phyloP scores from a whole-genome alignment of 1,284 basidiomycete genomes.

The Athelia psychrophila region DNA sequence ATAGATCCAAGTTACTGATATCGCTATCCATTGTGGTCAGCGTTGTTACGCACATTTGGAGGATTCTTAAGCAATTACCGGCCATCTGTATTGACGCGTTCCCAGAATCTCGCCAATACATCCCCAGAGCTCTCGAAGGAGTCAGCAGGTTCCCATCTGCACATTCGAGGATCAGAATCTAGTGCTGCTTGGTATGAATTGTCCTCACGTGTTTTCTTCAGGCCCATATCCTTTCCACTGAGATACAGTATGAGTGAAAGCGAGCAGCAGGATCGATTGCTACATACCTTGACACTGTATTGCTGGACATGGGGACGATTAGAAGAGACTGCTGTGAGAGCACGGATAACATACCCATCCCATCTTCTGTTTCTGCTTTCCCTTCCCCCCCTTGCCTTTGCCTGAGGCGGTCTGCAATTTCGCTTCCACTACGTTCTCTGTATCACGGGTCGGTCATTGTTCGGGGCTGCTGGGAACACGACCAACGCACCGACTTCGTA shows the following conservation, averaged over 20 bases:
- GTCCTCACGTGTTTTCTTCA: constrained; percentile 66
- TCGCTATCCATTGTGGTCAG: constrained; percentile 26
- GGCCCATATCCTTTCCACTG: constrained; percentile 68
- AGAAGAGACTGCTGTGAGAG: not conserved
- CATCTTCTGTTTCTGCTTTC: not conserved
- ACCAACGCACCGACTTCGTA: constrained; percentile 66
- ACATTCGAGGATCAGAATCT: constrained; percentile 1
- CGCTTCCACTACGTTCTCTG: constrained; percentile 3
- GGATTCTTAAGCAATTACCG: constrained; percentile 21
- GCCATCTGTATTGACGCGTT: constrained; percentile 43
- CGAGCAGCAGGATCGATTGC: not conserved
- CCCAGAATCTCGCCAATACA: constrained; percentile 60
- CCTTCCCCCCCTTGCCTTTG: not conserved
- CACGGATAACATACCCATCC: constrained; percentile 7
- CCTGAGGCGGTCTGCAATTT: not conserved
- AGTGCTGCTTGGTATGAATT: constrained; percentile 1
- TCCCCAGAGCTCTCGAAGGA: constrained; percentile 61
- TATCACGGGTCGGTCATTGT: not conserved
- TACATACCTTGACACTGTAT: constrained; percentile 60
- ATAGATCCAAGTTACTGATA: constrained; percentile 40
- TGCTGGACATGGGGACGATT: constrained; percentile 32
- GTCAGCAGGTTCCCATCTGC: constrained; percentile 66
- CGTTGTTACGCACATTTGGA: too few species aligned
- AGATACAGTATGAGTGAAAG: constrained; percentile 6
- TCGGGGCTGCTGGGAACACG: constrained; percentile 1